These are phyloP conservation scores for Carex myosuroides DNA, from an alignment of 176 grass and related monocot genomes.

Conservation along the genomic window DNA sequence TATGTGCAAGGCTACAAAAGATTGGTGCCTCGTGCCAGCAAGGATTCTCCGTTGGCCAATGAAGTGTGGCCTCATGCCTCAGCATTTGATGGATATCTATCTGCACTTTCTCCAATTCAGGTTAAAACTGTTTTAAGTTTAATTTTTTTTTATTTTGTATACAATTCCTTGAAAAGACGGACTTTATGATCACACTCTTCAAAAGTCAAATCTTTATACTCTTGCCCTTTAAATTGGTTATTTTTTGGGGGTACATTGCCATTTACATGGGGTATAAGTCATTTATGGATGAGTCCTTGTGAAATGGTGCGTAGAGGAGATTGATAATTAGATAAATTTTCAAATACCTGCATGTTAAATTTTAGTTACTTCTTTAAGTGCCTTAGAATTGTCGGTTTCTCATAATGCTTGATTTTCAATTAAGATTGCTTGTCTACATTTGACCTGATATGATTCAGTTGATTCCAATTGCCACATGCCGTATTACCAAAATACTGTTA, in stretches of 20 bases:
- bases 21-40: conserved; percentile 69
- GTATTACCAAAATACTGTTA: neutral
- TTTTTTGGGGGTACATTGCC: neutral
- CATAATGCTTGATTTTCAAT: neutral
- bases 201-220: neutral
- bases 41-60: conserved; percentile 73
- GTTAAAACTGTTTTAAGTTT: conserved; percentile 26
- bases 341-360: neutral
- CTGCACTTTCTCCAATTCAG: conserved; percentile 92
- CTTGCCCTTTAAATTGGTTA: neutral
- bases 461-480: neutral
- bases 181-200: neutral
- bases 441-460: neutral
- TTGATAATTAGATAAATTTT: neutral
- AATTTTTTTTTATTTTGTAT: neutral
- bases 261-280: neutral
- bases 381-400: neutral
- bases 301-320: neutral
- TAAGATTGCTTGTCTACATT: neutral
- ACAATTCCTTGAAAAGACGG: neutral
- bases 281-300: neutral
- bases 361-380: neutral
- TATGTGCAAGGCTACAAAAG: conserved; percentile 89
- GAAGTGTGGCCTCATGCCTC: conserved; percentile 97
- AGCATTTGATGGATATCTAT: conserved; percentile 89